Conservation (phyloP, 202 grass and related monocot species). For the Schoenoplectus triqueter region DNA sequence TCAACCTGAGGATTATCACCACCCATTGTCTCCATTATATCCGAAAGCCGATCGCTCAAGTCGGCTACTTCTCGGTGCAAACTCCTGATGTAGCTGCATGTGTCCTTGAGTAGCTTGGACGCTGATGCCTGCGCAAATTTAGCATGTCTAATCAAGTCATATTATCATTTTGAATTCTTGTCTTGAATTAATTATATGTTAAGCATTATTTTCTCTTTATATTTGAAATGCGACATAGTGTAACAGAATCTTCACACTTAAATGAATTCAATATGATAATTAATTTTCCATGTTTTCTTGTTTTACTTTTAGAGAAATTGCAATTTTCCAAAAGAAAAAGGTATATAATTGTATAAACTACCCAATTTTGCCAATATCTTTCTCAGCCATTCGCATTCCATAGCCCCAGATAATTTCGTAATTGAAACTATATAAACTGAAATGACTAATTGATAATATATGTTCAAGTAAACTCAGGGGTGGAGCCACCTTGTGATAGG, state of each 20-base stretch:
- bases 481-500: too few relatives aligned
- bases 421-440: neutral
- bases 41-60: constrained; percentile 44
- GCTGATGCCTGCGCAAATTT: constrained; percentile 39
- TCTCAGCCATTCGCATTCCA: too few relatives aligned
- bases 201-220: neutral
- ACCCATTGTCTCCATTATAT: constrained; percentile 49
- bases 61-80: constrained; percentile 44
- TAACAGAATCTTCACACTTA: neutral
- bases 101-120: constrained; percentile 46
- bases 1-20: constrained; percentile 42
- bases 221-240: neutral
- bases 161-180: neutral
- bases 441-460: neutral
- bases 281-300: neutral
- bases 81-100: constrained; percentile 56
- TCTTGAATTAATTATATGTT: neutral
- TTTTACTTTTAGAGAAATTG: neutral
- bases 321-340: too few relatives aligned
- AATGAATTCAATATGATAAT: neutral
- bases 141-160: neutral
- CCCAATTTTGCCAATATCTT: too few relatives aligned
- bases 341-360: too few relatives aligned
- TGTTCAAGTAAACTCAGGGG: too few relatives aligned
- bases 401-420: neutral